phyloP scores from a whole-genome alignment of 352 stramenopile species.

The Pythium volutum region DNA sequence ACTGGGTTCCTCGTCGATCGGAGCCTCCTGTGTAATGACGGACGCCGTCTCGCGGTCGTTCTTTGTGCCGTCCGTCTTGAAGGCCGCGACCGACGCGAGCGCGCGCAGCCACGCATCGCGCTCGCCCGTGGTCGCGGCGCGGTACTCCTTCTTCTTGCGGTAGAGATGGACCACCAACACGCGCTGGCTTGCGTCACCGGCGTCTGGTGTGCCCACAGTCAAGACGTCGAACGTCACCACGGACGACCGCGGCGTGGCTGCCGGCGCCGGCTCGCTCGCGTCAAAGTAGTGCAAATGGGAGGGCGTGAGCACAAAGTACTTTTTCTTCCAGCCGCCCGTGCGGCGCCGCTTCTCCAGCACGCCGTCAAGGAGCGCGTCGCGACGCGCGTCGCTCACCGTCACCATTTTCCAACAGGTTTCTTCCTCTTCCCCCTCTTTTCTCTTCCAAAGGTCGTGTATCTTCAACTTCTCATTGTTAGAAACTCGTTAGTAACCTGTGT shows the following conservation, averaged over 20 bases:
- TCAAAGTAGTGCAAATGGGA: slow-evolving; percentile 73
- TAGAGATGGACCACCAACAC: slow-evolving; percentile 61
- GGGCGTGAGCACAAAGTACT: slow-evolving; percentile 69
- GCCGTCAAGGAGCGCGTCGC: slow-evolving; percentile 50
- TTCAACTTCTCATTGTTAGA: slow-evolving; percentile 16
- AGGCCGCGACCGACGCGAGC: slow-evolving; percentile 54
- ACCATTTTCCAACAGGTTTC: slow-evolving; percentile 43
- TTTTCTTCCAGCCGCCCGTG: slow-evolving; percentile 79
- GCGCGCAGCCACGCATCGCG: slow-evolving; percentile 67
- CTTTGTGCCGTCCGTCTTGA: slow-evolving; percentile 36
- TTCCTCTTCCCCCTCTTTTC: neutral
- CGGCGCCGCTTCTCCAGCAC: slow-evolving; percentile 65
- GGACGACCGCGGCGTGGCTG: slow-evolving; percentile 23
- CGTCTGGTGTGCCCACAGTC: slow-evolving; percentile 37
- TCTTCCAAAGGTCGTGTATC: slow-evolving; percentile 21
- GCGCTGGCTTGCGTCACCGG: slow-evolving; percentile 38
- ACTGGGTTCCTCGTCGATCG: slow-evolving; percentile 6
- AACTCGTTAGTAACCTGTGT: neutral
- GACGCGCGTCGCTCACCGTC: slow-evolving; percentile 58
- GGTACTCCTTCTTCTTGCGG: slow-evolving; percentile 79
- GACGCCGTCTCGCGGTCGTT: slow-evolving; percentile 21
- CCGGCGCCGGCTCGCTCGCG: slow-evolving; percentile 17
- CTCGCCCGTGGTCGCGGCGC: slow-evolving; percentile 52
- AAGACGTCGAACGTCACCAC: slow-evolving; percentile 70
- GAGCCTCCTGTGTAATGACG: slow-evolving; percentile 2